Percentiles rank a stretch among this genome's conserved stretches.
Evolutionary conservation across 345 rosid species (phyloP).

Genomic region (Aquilaria sinensis): DNA sequence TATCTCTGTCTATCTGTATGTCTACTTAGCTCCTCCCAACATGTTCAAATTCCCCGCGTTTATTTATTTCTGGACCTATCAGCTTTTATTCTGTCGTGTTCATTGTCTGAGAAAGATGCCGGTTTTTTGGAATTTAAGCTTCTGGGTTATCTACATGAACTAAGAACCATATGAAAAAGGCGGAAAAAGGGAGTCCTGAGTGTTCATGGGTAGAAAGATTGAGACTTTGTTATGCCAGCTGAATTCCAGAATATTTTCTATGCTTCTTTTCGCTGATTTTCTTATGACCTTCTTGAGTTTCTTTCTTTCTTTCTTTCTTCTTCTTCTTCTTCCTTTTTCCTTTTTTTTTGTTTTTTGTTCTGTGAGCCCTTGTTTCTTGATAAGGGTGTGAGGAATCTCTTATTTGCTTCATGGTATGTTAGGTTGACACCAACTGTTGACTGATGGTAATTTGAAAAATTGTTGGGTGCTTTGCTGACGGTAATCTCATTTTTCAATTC

Average conservation of each 20-base stretch:
- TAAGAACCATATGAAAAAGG: neutral
- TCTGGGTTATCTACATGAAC: neutral
- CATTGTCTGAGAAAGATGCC: neutral
- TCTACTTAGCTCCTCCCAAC: neutral
- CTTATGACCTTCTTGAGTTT: neutral
- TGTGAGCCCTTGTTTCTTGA: neutral
- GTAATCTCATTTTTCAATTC: neutral
- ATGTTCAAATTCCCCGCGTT: neutral
- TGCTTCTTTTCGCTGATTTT: too few relatives aligned
- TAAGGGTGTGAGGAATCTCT: neutral
- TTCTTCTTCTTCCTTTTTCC: neutral
- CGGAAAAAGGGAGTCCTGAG: neutral
- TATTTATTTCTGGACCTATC: neutral
- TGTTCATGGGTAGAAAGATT: too few relatives aligned
- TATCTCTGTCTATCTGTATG: neutral
- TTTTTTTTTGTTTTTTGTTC: neutral
- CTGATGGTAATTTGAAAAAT: neutral
- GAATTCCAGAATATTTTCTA: too few relatives aligned
- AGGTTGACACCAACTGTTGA: too few relatives aligned
- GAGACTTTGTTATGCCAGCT: too few relatives aligned
- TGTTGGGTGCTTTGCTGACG: neutral
- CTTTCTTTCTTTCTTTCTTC: constrained; percentile 1
- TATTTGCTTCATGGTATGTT: neutral
- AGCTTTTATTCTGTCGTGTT: neutral
- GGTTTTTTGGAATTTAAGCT: neutral